phyloP scores from a whole-genome alignment of 495 filamentous ascomycete genomes.

The Neurospora sp. region DNA sequence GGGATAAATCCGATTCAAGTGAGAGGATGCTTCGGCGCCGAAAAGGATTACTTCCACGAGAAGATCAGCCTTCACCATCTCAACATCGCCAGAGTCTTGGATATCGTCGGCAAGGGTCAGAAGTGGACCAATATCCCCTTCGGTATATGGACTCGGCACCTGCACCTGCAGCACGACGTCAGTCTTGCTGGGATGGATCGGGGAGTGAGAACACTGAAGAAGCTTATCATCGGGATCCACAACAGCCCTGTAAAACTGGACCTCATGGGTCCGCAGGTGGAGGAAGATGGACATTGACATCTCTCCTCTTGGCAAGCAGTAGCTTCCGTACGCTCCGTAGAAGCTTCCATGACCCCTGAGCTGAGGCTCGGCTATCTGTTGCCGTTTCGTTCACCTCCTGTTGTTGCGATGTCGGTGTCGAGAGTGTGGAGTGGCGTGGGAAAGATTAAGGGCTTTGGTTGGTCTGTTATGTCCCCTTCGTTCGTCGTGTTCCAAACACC shows the following conservation, averaged over 20 bases:
- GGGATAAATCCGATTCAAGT: too few relatives aligned
- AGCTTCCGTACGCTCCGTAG: not conserved
- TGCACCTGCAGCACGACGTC: not conserved
- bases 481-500: not conserved
- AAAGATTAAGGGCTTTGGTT: not conserved
- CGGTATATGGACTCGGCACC: not conserved
- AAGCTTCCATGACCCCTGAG: not conserved
- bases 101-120: slow-evolving; percentile 57
- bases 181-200: not conserved
- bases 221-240: not conserved
- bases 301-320: not conserved
- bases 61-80: slow-evolving; percentile 72
- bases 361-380: not conserved
- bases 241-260: not conserved
- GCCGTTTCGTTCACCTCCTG: not conserved
- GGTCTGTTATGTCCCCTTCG: not conserved
- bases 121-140: slow-evolving; percentile 81
- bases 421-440: not conserved
- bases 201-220: too few relatives aligned
- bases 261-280: not conserved
- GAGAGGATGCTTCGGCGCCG: slow-evolving; percentile 51
- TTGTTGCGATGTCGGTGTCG: not conserved
- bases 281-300: not conserved
- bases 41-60: slow-evolving; percentile 94
- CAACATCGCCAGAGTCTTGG: slow-evolving; percentile 86